phyloP scores from a whole-genome alignment of 495 filamentous ascomycete species.

The Penicillium lagena region DNA sequence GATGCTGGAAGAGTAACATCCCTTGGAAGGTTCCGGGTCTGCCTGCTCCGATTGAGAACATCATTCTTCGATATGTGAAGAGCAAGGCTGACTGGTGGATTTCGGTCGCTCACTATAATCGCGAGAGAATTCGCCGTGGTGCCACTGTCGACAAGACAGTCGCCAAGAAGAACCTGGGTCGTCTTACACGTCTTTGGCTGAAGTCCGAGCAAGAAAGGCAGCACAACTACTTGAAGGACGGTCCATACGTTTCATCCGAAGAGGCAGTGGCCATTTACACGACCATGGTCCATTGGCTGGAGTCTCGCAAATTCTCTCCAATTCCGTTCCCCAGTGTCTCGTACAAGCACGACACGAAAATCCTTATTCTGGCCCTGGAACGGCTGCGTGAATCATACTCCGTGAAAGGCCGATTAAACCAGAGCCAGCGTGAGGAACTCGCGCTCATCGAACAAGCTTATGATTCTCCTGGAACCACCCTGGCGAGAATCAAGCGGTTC shows the following conservation, averaged over 20 bases:
- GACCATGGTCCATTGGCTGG: conserved; percentile 97
- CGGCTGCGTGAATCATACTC: conserved; percentile 93
- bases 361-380: conserved; percentile 93
- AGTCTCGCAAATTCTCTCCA: conserved; percentile 95
- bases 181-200: conserved; percentile 91
- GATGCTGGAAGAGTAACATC: conserved; percentile 99
- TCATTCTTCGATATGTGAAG: conserved; percentile 97
- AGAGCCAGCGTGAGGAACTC: conserved; percentile 95
- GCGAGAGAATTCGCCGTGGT: conserved; percentile 90
- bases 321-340: conserved; percentile 99
- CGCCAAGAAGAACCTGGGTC: conserved; percentile 97
- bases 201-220: conserved; percentile 98
- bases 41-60: conserved; percentile 95
- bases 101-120: conserved; percentile 96
- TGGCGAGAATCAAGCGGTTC: conserved; percentile 97
- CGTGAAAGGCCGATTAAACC: conserved; percentile 94
- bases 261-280: conserved; percentile 99
- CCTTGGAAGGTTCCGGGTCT: conserved; percentile 98
- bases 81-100: conserved; percentile 99
- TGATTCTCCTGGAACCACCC: conserved; percentile 91
- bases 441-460: conserved; percentile 98
- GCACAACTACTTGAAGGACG: conserved; percentile 99
- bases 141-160: conserved; percentile 99
- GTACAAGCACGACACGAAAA: conserved; percentile 99
- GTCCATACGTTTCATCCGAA: conserved; percentile 96